Base-by-base conservation (phyloP, 2,329 filamentous ascomycete genomes). In the Tolypocladium ovalisporum region DNA sequence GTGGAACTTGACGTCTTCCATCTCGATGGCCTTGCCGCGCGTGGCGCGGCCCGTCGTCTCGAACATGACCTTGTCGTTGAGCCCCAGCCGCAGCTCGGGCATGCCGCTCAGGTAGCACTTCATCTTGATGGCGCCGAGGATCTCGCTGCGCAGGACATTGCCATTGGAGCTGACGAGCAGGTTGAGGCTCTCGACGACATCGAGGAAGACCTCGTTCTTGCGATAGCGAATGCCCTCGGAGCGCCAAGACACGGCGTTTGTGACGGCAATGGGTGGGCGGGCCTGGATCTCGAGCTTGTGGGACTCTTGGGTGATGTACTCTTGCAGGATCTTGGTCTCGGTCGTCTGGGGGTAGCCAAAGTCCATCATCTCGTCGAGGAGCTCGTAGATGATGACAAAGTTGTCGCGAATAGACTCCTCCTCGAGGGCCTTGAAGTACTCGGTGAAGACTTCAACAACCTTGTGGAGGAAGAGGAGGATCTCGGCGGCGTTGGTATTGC, bases 41-140 rank as follows among this genome's bases (percentile, higher is more conserved):
- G 93, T 97, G 19, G 93, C 90, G 60, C 94, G 83, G 34, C 94
- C 94, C 0, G 94, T 99, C 4, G 91, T 96, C 76, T 99, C 94
- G 69, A 99, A 99, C 94, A 99, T 99, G 73, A 90, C 94, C 76
- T 99, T 99, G 79, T 99, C 94, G 77, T 99, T 99, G 69, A 99
- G 76, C 5, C 94, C 94, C 54, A 99, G 75, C 34, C 94, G 87
- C 67, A 99, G 75, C 75, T 99, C 94, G 13, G 94, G 94, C 94
- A 99, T 99, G 58, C 94, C 94, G 52, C 90, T 96, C 19, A 99
- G 81, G 70, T 99, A 99, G 76, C 94, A 99, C 76, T 99, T 99
- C 94, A 99, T 97, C 78, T 99, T 99, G 73, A 99, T 87, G 49
- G 94, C 92, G 57, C 94, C 94, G 29, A 99, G 80, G 66, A 99